These are phyloP conservation scores for Ophiorrhiza pumila DNA, from an alignment of 257 asterid genomes.

Conservation along the genomic window DNA sequence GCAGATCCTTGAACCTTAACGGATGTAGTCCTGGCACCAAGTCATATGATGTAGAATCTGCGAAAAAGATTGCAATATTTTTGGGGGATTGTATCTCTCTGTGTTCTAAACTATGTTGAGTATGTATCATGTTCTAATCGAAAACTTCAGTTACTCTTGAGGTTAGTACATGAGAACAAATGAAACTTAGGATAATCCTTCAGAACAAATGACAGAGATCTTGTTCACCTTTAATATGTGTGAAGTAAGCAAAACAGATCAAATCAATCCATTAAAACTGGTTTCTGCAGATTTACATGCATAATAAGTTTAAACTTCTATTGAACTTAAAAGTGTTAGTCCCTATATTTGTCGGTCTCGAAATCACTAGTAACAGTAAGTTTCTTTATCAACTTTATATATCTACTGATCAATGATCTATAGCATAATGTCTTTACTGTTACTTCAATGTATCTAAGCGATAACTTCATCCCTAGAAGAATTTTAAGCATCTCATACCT, in stretches of 20 bases:
- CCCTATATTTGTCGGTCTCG: too few relatives aligned
- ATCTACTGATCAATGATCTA: too few relatives aligned
- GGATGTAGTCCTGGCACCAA: conserved; percentile 18
- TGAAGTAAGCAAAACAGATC: not conserved
- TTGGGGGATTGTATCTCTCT: not conserved
- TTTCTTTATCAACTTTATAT: too few relatives aligned
- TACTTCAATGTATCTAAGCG: too few relatives aligned
- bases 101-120: not conserved
- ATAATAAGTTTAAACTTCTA: too few relatives aligned
- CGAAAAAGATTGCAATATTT: not conserved
- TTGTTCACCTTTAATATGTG: not conserved
- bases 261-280: conserved; percentile 22
- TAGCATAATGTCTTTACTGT: too few relatives aligned
- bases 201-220: not conserved
- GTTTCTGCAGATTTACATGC: not conserved
- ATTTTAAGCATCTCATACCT: not conserved
- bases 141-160: too few relatives aligned
- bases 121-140: too few relatives aligned
- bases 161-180: not conserved
- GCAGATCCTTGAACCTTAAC: conserved; percentile 13
- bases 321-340: too few relatives aligned
- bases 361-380: too few relatives aligned
- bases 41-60: conserved; percentile 15
- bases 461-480: too few relatives aligned
- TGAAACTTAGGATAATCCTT: not conserved